phyloP scores from a whole-genome alignment of 1,139 yeast species.

The Pichia kudriavzevii region DNA sequence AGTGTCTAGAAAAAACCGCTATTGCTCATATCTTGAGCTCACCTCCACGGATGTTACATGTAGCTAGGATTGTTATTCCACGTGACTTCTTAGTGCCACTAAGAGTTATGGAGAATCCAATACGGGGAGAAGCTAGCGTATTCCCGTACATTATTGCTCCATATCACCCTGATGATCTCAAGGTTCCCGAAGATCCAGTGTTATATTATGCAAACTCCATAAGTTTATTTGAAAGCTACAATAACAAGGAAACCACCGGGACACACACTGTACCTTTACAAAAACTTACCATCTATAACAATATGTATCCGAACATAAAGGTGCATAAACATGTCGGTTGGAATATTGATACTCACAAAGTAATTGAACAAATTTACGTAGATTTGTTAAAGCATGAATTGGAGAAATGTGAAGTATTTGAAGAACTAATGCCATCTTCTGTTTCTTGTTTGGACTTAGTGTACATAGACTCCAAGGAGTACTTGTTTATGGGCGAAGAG shows the following conservation, averaged over 20 bases:
- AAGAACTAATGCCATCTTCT: no score
- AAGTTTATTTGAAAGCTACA: slow-evolving; percentile 1
- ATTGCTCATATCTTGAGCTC: slow-evolving; percentile 19
- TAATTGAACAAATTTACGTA: slow-evolving; percentile 6
- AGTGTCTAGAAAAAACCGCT: slow-evolving; percentile 13
- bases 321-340: slow-evolving; percentile 6
- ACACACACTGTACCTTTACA: not conserved
- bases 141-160: slow-evolving; percentile 8
- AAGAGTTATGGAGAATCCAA: slow-evolving; percentile 15
- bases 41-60: slow-evolving; percentile 21
- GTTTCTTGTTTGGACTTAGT: no score
- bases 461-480: not conserved
- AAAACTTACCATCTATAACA: slow-evolving; percentile 1
- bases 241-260: not conserved
- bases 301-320: slow-evolving; percentile 4
- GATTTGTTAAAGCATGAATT: not conserved
- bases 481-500: not conserved
- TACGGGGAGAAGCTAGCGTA: not conserved
- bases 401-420: no score
- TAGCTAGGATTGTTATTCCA: slow-evolving; percentile 21
- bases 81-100: slow-evolving; percentile 20
- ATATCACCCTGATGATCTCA: slow-evolving; percentile 8
- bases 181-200: slow-evolving; percentile 10
- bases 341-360: slow-evolving; percentile 6
- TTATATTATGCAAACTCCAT: slow-evolving; percentile 9